A percentile compares a stretch with the other conserved stretches of the same genome.
Evolutionary conservation across 2,329 filamentous ascomycete species (phyloP).

Genomic region (Ilyonectria robusta): DNA sequence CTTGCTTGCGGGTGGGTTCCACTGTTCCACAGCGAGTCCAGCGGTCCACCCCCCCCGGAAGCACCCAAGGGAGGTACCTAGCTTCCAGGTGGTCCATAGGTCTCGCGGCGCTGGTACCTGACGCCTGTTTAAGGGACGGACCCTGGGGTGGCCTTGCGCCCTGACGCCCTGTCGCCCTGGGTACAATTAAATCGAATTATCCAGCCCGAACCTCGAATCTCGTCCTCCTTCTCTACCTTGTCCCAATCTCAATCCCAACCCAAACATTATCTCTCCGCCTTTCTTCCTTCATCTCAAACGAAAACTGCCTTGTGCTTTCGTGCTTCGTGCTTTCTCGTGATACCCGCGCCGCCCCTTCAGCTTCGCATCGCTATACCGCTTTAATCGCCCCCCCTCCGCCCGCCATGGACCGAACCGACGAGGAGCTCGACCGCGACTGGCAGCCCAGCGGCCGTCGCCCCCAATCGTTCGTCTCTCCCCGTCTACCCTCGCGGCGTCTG

Average conservation of each 20-base stretch:
- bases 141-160: neutral
- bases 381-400: neutral
- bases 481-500: constrained; percentile 61
- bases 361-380: neutral
- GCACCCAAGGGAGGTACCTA: neutral
- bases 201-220: constrained; percentile 6
- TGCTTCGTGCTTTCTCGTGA: constrained; percentile 1
- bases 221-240: neutral
- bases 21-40: neutral
- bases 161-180: no score
- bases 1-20: neutral
- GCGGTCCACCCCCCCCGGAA: neutral
- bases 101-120: neutral
- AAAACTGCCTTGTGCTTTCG: neutral
- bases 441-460: constrained; percentile 83
- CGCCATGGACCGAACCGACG: constrained; percentile 66
- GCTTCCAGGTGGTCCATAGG: neutral
- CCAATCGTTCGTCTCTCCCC: constrained; percentile 79
- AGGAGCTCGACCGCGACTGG: constrained; percentile 83
- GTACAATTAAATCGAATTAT: neutral
- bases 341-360: neutral
- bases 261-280: neutral
- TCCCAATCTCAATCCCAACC: neutral
- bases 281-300: neutral
- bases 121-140: neutral